A percentile compares a stretch with the other conserved stretches of the same genome.
phyloP scores from a whole-genome alignment of 2,329 filamentous ascomycete species.

The Dothideomycetidae sp. region DNA sequence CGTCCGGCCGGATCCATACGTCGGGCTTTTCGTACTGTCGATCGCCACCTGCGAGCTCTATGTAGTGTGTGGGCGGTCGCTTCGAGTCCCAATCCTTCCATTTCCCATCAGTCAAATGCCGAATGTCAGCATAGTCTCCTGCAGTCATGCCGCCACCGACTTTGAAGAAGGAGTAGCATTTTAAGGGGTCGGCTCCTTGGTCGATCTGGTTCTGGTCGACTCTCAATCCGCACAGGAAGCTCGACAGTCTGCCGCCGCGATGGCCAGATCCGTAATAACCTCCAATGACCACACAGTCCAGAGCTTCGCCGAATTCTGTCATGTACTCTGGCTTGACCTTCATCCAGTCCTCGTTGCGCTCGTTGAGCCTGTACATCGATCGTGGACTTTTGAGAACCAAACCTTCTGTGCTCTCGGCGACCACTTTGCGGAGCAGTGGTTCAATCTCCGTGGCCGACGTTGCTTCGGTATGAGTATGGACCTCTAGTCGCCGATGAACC shows the following conservation, averaged over 20 bases:
- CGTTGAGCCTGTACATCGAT: constrained; percentile 73
- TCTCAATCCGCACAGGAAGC: constrained; percentile 78
- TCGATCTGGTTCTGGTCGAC: constrained; percentile 54
- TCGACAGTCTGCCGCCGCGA: constrained; percentile 68
- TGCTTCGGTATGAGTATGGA: constrained; percentile 58
- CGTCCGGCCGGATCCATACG: constrained; percentile 79
- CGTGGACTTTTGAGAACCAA: constrained; percentile 87
- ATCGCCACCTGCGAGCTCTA: constrained; percentile 69
- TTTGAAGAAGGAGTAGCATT: constrained; percentile 90
- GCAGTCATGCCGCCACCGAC: constrained; percentile 87
- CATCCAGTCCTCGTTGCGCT: constrained; percentile 90
- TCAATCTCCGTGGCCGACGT: constrained; percentile 61
- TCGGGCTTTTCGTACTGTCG: constrained; percentile 68
- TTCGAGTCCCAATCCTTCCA: constrained; percentile 76
- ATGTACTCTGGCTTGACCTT: constrained; percentile 99
- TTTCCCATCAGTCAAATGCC: constrained; percentile 75
- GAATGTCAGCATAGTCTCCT: constrained; percentile 70
- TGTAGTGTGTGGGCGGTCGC: constrained; percentile 60
- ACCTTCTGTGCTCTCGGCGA: constrained; percentile 78
- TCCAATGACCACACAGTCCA: constrained; percentile 80
- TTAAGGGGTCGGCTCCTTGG: constrained; percentile 39
- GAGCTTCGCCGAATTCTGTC: constrained; percentile 83
- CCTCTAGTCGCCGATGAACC: constrained; percentile 64
- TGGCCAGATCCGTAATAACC: constrained; percentile 84
- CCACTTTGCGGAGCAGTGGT: constrained; percentile 61